phyloP scores from a whole-genome alignment of 768 basidiomycete species.

The Termitomyces sp. region DNA sequence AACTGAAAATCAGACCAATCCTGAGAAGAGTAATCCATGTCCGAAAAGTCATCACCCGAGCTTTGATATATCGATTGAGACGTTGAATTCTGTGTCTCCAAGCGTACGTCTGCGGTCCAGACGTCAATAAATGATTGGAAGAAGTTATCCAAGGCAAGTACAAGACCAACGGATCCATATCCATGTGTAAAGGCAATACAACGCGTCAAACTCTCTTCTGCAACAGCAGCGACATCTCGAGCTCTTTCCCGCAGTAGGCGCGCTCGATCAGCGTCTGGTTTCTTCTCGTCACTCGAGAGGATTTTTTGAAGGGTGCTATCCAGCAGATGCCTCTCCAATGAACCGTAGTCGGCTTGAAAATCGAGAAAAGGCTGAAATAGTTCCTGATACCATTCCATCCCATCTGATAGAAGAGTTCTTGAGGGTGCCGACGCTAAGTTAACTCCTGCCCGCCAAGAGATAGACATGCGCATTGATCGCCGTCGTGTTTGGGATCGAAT shows the following conservation, averaged over 20 bases:
- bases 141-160: slow-evolving; percentile 68
- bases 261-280: slow-evolving; percentile 41
- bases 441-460: slow-evolving; percentile 48
- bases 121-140: slow-evolving; percentile 65
- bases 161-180: slow-evolving; percentile 70
- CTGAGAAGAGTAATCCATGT: slow-evolving; percentile 80
- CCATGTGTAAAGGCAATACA: slow-evolving; percentile 85
- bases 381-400: slow-evolving; percentile 81
- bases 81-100: slow-evolving; percentile 25
- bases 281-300: slow-evolving; percentile 34
- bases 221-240: slow-evolving; percentile 66
- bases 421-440: slow-evolving; percentile 21
- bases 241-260: slow-evolving; percentile 70
- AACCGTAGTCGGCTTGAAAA: slow-evolving; percentile 79
- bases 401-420: slow-evolving; percentile 24
- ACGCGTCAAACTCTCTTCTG: slow-evolving; percentile 75
- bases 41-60: slow-evolving; percentile 61
- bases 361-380: slow-evolving; percentile 94
- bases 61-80: slow-evolving; percentile 19
- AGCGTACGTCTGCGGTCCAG: slow-evolving; percentile 49
- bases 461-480: slow-evolving; percentile 59
- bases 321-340: slow-evolving; percentile 69
- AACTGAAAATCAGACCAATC: slow-evolving; percentile 89
- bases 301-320: slow-evolving; percentile 50
- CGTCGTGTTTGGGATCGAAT: slow-evolving; percentile 32